Evolutionary conservation across 768 basidiomycete genomes (phyloP).

Genomic region (Lactarius vividus): DNA sequence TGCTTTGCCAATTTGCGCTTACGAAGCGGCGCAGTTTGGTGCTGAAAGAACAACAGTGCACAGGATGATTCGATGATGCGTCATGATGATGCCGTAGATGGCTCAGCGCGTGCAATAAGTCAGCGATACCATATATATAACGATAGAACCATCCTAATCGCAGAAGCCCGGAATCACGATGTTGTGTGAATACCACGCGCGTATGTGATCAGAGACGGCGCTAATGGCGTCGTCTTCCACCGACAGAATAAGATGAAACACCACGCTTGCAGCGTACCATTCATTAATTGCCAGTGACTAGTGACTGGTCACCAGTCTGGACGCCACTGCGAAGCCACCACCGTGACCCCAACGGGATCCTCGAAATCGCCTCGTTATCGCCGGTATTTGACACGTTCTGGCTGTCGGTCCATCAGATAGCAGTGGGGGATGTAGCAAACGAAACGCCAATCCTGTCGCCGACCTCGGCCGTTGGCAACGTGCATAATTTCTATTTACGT

Average conservation of each 20-base stretch:
- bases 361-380: slow-evolving; percentile 7
- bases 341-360: background rate
- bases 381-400: slow-evolving; percentile 6
- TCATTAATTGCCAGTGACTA: slow-evolving; percentile 1
- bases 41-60: background rate
- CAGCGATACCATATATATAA: background rate
- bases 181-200: background rate
- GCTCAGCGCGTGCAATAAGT: slow-evolving; percentile 4
- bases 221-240: background rate
- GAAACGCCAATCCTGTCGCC: slow-evolving; percentile 1
- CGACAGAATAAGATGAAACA: slow-evolving; percentile 11
- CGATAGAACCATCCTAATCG: background rate
- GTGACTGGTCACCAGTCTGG: slow-evolving; percentile 12
- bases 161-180: background rate
- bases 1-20: slow-evolving; percentile 4
- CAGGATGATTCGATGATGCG: background rate
- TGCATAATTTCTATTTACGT: slow-evolving; percentile 50
- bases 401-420: slow-evolving; percentile 8
- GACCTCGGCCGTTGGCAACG: slow-evolving; percentile 26
- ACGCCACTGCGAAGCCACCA: slow-evolving; percentile 4
- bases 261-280: background rate
- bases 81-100: slow-evolving; percentile 1
- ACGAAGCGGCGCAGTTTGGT: slow-evolving; percentile 4
- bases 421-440: background rate
- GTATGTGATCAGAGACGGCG: background rate